Evolutionary conservation across 768 basidiomycete species (phyloP), one percentile per base, ranked within the genome.

Genomic region (Podaxis sp.): DNA sequence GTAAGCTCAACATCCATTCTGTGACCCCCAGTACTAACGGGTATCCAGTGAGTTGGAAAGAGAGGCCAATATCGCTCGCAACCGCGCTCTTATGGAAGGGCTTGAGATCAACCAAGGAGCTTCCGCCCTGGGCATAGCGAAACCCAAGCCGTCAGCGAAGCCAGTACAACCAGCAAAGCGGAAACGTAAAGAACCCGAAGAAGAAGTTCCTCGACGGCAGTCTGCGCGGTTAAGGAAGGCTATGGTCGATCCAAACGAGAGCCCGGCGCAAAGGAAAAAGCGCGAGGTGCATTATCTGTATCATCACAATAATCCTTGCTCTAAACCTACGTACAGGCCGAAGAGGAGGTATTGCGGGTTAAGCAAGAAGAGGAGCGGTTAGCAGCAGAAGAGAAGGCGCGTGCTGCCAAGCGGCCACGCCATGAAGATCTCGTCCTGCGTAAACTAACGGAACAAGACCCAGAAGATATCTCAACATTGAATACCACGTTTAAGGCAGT

Each of bases 11-110:
- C 8, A 15, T 37, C 47, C 9, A 17, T 50, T 50, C 3, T 50
- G 3, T 50, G 25, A 27, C 49, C 12, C n/a, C 12, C 1, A 13
- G 25, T 25, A 6, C 24, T 50, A 24, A 50, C 12, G 51, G 11
- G 24, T 19, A n/a, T 62, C 6, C 55, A 80, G 80, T 71, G 92
- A 93, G 74, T 75, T 82, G 22, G 88, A 92, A 66, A 86, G 92
- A 19, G 86, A 90, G 70, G 87, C 85, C 8, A 94, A 92, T 68
- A 92, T 94, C 50, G 91, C 89, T 12, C 83, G 89, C 55, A 94
- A 94, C 70, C 86, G 84, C 47, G 87, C 85, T 2, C 77, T 93
- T 8, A 79, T 94, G 40, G 86, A 90, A 65, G 75, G 59, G 47
- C 63, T 67, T 51, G 66, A 65, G 59, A 36, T 67, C 55, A 57